phyloP scores from a whole-genome alignment of 2,329 filamentous ascomycete species.

The Ophiostoma tasmaniense region DNA sequence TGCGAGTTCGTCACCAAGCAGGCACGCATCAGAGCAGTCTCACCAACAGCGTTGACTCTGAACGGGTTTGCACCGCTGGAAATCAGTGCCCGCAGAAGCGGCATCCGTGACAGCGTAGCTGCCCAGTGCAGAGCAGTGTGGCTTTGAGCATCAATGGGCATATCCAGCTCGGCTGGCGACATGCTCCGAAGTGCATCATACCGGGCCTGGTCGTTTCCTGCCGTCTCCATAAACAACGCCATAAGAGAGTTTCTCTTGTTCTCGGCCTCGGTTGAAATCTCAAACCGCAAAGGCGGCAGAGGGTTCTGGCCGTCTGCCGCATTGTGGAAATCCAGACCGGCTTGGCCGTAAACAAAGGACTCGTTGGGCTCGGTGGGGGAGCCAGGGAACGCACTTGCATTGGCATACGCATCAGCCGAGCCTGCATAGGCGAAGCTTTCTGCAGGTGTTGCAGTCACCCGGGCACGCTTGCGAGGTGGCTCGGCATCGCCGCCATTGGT shows the following conservation, averaged over 20 bases:
- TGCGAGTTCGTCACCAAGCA: constrained; percentile 91
- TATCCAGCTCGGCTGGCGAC: constrained; percentile 73
- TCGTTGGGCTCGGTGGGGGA: constrained; percentile 75
- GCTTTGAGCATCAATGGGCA: constrained; percentile 79
- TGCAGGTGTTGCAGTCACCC: constrained; percentile 46
- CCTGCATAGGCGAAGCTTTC: constrained; percentile 46
- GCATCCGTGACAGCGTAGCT: constrained; percentile 78
- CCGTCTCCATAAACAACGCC: constrained; percentile 70
- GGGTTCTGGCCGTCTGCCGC: constrained; percentile 48
- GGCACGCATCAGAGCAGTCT: constrained; percentile 87
- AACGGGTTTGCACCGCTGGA: constrained; percentile 78
- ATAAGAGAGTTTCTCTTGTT: constrained; percentile 75
- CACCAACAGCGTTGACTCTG: constrained; percentile 79
- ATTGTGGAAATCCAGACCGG: constrained; percentile 31
- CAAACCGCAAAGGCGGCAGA: constrained; percentile 55
- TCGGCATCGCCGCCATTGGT: constrained; percentile 54
- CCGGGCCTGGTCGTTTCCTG: constrained; percentile 57
- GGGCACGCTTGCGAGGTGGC: constrained; percentile 72
- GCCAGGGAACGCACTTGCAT: constrained; percentile 46
- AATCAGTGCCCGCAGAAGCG: constrained; percentile 72
- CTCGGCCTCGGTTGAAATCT: constrained; percentile 57
- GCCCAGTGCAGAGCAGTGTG: constrained; percentile 96
- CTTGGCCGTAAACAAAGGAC: constrained; percentile 61
- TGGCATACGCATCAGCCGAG: constrained; percentile 34
- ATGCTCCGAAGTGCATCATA: constrained; percentile 71